These are phyloP conservation scores for Cercospora sojina DNA, from an alignment of 2,329 filamentous ascomycete species.

Conservation along the genomic window DNA sequence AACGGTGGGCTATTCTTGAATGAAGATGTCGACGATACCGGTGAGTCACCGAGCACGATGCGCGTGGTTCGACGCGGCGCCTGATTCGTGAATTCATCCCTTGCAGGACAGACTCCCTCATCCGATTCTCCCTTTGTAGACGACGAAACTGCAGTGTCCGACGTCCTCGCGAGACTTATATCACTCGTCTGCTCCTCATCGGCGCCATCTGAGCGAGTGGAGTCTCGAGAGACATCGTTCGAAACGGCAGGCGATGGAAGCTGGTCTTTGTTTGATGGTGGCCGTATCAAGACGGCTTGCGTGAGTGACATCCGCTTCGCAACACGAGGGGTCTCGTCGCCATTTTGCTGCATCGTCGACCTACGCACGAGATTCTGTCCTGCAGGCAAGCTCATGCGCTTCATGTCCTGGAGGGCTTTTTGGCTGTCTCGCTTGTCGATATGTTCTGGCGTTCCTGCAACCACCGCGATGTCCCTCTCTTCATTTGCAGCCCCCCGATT, in stretches of 20 bases:
- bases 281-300: slow-evolving; percentile 13
- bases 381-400: slow-evolving; percentile 20
- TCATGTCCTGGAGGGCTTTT: slow-evolving; percentile 19
- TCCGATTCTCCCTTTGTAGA: slow-evolving; percentile 15
- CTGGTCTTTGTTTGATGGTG: slow-evolving; percentile 4
- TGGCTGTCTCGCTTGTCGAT: slow-evolving; percentile 21
- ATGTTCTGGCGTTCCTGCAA: background rate
- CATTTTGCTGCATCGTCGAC: slow-evolving; percentile 7
- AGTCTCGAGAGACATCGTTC: background rate
- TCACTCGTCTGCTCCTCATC: slow-evolving; percentile 11
- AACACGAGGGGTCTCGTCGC: background rate
- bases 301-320: slow-evolving; percentile 11
- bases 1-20: background rate
- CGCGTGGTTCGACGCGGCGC: slow-evolving; percentile 19
- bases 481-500: background rate
- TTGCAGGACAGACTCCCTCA: slow-evolving; percentile 19
- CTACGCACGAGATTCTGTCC: slow-evolving; percentile 12
- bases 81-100: slow-evolving; percentile 24
- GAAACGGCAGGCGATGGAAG: background rate
- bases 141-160: slow-evolving; percentile 34
- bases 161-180: slow-evolving; percentile 47
- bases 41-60: slow-evolving; percentile 23
- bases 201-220: slow-evolving; percentile 4
- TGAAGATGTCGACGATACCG: slow-evolving; percentile 13
- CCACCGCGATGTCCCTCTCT: background rate